Base-by-base conservation (phyloP, 257 asterid genomes). In the Gentiana macrophylla region DNA sequence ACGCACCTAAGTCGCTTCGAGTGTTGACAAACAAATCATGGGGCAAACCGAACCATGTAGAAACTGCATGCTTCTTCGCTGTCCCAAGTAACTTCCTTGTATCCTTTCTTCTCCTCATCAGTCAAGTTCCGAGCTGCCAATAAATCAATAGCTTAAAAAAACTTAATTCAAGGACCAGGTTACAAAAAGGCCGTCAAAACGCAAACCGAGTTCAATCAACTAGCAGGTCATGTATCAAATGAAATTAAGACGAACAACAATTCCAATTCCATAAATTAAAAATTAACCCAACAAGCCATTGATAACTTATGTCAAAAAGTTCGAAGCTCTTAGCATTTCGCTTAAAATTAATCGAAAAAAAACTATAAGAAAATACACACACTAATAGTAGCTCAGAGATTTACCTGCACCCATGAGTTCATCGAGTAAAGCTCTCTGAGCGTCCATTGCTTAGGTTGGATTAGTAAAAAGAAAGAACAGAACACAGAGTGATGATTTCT, bases 11-110 rank as follows among this genome's bases (percentile, higher is more conserved):
- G 74, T 92, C 98, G 65, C 98, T 92, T 24, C 83, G 73, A 49
- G 98, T 92, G 76, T 88, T 92, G 62, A 92, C 94, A 66, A 92
- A 92, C 79, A 92, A 71, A 80, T 92, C 98, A 41, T 92, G 97
- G 52, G 98, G 62, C 98, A 92, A 92, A 92, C 35, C 94, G 93
- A 72, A 92, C 81, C 98, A 92, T 92, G 59, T 79, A 88, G 80
- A 78, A 85, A 54, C 84, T 75, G 47, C 97, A 92, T 45, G 77
- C 98, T 35, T 92, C 98, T 81, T 80, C 81, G 59, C 90, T 95
- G 11, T 88, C 98, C 98, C 98, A 92, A 61, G 82, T 85, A 24
- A 88, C 68, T 72, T 92, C 98, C 56, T 79, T 80, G 77, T 73
- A 82, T 62, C 93, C 97, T 69, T 73, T 92, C 64, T 82, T 83